A percentile compares a stretch with the other conserved stretches of the same genome.
Conservation (phyloP, 2,329 filamentous ascomycete species). For the Colletotrichum shisoi region DNA sequence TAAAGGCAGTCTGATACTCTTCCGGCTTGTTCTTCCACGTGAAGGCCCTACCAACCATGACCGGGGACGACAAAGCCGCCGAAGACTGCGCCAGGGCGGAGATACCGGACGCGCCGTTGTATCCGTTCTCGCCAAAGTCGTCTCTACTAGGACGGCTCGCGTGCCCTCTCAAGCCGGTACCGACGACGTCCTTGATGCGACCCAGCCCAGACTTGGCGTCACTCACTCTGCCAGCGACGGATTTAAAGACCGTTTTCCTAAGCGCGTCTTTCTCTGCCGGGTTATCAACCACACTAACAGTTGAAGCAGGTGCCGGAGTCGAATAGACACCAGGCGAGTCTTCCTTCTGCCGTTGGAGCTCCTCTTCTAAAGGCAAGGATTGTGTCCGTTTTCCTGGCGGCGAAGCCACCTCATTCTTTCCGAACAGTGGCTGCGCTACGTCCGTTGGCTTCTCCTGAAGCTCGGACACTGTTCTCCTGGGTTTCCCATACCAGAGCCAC, state of each 20-base stretch:
- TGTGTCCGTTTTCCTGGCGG: conserved; percentile 60
- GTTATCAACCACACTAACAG: conserved; percentile 57
- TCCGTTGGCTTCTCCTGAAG: conserved; percentile 59
- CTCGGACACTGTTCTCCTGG: conserved; percentile 67
- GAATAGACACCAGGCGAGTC: conserved; percentile 56
- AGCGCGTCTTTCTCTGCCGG: conserved; percentile 64
- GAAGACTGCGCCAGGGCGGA: conserved; percentile 51
- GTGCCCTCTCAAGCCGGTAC: conserved; percentile 64
- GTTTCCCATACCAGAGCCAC: conserved; percentile 94
- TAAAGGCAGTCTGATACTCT: conserved; percentile 57
- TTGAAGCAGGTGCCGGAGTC: conserved; percentile 55
- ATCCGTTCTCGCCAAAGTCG: conserved; percentile 55
- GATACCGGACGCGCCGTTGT: conserved; percentile 47
- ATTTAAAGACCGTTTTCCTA: conserved; percentile 76
- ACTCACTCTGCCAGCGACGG: conserved; percentile 78
- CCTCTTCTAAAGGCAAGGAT: conserved; percentile 61
- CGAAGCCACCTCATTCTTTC: conserved; percentile 59
- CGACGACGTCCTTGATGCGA: conserved; percentile 85
- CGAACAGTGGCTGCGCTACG: conserved; percentile 59
- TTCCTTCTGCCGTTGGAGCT: conserved; percentile 56
- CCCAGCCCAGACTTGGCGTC: conserved; percentile 84
- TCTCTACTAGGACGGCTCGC: conserved; percentile 64
- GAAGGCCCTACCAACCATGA: conserved; percentile 60
- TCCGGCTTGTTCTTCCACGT: conserved; percentile 71
- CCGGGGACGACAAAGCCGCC: conserved; percentile 47